A percentile compares a stretch with the other conserved stretches of the same genome.
Conservation (phyloP, 345 rosid genomes). For the Brassica juncea region DNA sequence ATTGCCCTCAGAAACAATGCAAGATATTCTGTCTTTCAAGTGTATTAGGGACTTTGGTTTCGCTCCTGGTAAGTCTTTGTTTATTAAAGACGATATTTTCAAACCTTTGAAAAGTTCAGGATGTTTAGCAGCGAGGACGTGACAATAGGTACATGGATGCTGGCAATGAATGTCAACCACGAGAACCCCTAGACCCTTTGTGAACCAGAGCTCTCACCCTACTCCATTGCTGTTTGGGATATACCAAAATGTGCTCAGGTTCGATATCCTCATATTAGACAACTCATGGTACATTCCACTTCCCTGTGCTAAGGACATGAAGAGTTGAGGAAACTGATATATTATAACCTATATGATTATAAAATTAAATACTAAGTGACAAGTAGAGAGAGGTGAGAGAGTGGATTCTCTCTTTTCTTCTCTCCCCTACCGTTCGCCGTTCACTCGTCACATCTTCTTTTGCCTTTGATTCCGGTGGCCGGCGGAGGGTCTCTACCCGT, state of each 20-base stretch:
- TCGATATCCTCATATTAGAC: background rate
- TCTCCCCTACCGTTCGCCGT: no score
- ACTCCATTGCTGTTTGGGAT: slow-evolving; percentile 86
- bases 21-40: slow-evolving; percentile 31
- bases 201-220: slow-evolving; percentile 57
- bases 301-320: background rate
- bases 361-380: no score
- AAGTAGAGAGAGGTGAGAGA: no score
- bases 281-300: background rate
- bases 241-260: slow-evolving; percentile 97
- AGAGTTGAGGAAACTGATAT: background rate
- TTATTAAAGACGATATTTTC: background rate
- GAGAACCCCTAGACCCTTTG: slow-evolving; percentile 67
- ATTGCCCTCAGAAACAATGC: slow-evolving; percentile 72
- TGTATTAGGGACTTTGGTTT: slow-evolving; percentile 49
- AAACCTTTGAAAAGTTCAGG: slow-evolving; percentile 43
- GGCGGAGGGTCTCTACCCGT: no score
- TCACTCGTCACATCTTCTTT: no score
- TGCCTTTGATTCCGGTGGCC: no score
- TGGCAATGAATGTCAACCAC: slow-evolving; percentile 88
- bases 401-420: no score
- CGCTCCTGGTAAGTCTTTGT: no score
- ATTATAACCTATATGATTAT: background rate
- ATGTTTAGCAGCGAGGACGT: slow-evolving; percentile 92
- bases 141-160: slow-evolving; percentile 94